phyloP scores from a whole-genome alignment of 345 rosid genomes.

The Camelina sativa region DNA sequence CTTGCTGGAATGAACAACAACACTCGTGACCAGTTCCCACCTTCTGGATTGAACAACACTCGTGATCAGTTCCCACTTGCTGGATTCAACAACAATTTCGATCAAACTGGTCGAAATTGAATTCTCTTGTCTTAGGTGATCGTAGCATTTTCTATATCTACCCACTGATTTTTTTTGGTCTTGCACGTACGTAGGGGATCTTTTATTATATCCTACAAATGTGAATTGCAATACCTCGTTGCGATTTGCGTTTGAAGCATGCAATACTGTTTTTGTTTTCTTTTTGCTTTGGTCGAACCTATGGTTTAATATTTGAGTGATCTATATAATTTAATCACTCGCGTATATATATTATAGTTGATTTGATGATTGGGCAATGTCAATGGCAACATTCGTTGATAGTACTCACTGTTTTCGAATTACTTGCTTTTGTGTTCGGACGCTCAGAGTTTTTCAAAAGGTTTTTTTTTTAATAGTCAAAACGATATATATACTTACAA shows the following conservation, averaged over 20 bases:
- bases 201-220: neutral
- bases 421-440: constrained; percentile 21
- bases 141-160: neutral
- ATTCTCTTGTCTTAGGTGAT: constrained; percentile 4
- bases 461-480: neutral
- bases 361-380: neutral
- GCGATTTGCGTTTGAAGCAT: neutral
- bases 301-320: constrained; percentile 22
- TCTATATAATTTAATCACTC: constrained; percentile 20
- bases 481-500: neutral
- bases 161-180: too few species aligned
- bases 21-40: neutral
- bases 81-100: neutral
- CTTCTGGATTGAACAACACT: neutral
- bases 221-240: constrained; percentile 18
- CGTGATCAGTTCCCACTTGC: neutral
- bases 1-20: too few species aligned
- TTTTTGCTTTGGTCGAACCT: constrained; percentile 13
- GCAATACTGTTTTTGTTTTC: neutral
- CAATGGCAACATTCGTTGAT: neutral
- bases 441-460: neutral
- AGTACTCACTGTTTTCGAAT: neutral
- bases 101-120: neutral
- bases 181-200: neutral
- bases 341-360: constrained; percentile 18